Evolutionary conservation across 2,329 filamentous ascomycete species (phyloP).

Genomic region (Fusarium nematophilum): DNA sequence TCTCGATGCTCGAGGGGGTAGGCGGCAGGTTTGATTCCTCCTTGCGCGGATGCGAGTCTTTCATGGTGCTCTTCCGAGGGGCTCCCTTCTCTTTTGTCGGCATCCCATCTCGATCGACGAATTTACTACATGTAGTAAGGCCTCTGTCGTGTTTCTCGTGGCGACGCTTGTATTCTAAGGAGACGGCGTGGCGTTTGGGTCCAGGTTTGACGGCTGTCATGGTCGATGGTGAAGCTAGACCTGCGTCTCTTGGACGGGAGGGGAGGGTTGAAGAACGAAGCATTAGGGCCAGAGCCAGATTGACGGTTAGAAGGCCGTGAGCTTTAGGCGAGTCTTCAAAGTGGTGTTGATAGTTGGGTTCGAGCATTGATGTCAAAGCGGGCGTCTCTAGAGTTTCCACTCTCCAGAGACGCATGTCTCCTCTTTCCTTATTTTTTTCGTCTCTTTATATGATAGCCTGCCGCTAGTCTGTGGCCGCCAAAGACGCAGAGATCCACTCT

Average conservation of each 20-base stretch:
- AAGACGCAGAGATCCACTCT: neutral
- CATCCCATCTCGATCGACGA: neutral
- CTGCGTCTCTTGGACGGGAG: neutral
- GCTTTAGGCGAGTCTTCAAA: neutral
- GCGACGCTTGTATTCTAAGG: neutral
- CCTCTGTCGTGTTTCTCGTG: neutral
- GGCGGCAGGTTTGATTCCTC: constrained; percentile 1
- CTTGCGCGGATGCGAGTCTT: neutral
- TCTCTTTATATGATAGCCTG: neutral
- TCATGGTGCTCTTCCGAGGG: constrained; percentile 1
- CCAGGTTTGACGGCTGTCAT: neutral
- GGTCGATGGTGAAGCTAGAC: neutral
- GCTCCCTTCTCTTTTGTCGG: neutral
- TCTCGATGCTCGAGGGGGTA: neutral
- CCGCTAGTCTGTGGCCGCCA: neutral
- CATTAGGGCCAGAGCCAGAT: neutral
- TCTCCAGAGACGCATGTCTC: no score
- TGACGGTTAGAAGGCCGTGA: neutral
- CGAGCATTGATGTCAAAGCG: no score
- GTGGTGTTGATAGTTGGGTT: neutral
- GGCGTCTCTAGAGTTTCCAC: no score
- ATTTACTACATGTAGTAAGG: neutral
- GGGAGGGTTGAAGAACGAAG: neutral
- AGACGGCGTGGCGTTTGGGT: neutral
- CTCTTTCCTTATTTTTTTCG: neutral